Evolutionary conservation across 192 early-diverging fungal genomes (phyloP).

Genomic region (Gigaspora rosea): DNA sequence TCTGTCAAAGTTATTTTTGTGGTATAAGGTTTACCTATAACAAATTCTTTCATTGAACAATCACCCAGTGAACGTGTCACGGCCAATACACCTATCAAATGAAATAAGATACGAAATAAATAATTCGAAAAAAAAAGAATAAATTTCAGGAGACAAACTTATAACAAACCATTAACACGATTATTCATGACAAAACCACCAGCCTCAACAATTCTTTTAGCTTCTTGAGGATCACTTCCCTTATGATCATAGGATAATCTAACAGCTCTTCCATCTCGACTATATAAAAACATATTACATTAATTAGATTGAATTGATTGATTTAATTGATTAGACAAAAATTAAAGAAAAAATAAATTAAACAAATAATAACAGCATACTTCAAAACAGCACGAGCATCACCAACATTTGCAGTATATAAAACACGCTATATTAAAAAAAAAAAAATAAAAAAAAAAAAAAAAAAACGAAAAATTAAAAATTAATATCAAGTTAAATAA

Average conservation of each 20-base stretch:
- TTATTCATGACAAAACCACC: conserved; percentile 99
- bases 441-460: no score
- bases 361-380: conserved; percentile 42
- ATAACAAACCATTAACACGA: conserved; percentile 83
- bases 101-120: not conserved
- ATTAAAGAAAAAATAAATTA: not conserved
- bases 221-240: conserved; percentile 87
- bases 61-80: conserved; percentile 97
- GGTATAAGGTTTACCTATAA: conserved; percentile 95
- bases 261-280: conserved; percentile 78
- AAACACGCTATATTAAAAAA: conserved; percentile 57
- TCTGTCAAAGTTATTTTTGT: conserved; percentile 81
- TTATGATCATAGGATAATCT: conserved; percentile 98
- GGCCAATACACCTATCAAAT: conserved; percentile 76
- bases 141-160: not conserved
- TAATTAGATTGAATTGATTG: not conserved
- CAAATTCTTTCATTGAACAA: conserved; percentile 93
- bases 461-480: no score
- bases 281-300: conserved; percentile 17
- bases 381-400: conserved; percentile 94
- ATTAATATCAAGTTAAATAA: no score
- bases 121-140: conserved; percentile 2
- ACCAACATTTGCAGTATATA: conserved; percentile 96
- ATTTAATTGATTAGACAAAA: not conserved
- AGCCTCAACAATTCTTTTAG: conserved; percentile 86